A percentile compares a stretch with the other conserved stretches of the same genome.
phyloP scores from a whole-genome alignment of 78 protist genomes.

The Tieghemostelium lacteum region DNA sequence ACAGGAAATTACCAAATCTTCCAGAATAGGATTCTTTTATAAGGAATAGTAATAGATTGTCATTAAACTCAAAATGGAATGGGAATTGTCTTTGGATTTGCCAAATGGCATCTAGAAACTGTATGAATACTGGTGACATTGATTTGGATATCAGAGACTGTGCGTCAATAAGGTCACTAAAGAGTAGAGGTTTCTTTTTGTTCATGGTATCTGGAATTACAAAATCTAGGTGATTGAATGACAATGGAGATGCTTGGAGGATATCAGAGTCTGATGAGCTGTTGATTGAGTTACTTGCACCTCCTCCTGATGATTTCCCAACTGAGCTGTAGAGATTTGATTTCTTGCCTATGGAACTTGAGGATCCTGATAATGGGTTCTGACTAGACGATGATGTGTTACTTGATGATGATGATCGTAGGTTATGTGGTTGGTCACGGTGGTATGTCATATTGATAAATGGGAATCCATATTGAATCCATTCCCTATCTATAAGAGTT shows the following conservation, averaged over 20 bases:
- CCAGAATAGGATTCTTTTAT: slow-evolving; percentile 52
- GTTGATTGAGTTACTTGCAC: neutral
- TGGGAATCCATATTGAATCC: slow-evolving; percentile 90
- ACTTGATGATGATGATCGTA: neutral
- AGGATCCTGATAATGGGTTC: neutral
- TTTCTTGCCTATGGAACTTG: too few species aligned
- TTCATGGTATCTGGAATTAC: neutral
- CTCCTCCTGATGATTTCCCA: too few species aligned
- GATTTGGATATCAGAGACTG: slow-evolving; percentile 5
- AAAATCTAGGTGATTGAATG: neutral
- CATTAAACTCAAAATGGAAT: slow-evolving; percentile 72
- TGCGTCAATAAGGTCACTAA: slow-evolving; percentile 15
- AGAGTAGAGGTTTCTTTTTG: slow-evolving; percentile 18
- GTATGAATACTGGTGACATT: slow-evolving; percentile 43
- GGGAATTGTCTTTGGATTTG: slow-evolving; percentile 76
- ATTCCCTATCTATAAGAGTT: slow-evolving; percentile 93
- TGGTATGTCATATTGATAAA: slow-evolving; percentile 1
- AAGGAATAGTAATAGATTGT: slow-evolving; percentile 12
- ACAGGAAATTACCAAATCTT: slow-evolving; percentile 60
- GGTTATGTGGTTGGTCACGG: neutral
- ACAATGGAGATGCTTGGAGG: neutral
- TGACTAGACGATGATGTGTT: neutral
- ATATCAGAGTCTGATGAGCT: neutral
- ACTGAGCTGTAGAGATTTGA: too few species aligned
- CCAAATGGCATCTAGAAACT: slow-evolving; percentile 70